Percentiles rank a stretch among this genome's conserved stretches.
These are phyloP conservation scores for Mycosarcoma maydis DNA, from an alignment of 1,284 basidiomycete species.

Conservation along the genomic window DNA sequence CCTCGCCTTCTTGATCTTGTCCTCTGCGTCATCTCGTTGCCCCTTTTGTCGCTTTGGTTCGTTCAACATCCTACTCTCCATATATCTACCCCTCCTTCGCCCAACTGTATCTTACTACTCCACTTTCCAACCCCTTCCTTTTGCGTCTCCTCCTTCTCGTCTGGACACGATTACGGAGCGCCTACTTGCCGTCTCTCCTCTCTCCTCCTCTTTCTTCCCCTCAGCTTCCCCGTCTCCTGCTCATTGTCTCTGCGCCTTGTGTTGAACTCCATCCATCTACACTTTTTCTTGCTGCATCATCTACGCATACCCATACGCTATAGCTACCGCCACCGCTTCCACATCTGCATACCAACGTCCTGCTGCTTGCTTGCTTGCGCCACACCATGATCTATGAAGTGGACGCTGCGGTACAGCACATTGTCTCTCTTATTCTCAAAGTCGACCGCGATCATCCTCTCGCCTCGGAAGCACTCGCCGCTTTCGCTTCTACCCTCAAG, in stretches of 20 bases:
- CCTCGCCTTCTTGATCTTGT: too few species aligned
- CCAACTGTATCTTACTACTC: conserved; percentile 2
- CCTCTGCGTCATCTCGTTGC: background rate
- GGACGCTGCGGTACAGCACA: conserved; percentile 42
- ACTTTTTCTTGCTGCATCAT: background rate
- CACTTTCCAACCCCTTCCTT: background rate
- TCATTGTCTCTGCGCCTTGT: background rate
- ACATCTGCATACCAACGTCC: background rate
- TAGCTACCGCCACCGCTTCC: background rate
- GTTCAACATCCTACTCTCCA: conserved; percentile 1
- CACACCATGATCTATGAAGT: conserved; percentile 50
- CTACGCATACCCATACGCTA: background rate
- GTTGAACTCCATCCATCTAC: background rate
- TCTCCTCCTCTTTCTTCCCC: background rate
- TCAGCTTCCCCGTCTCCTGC: background rate
- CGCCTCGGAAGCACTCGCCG: conserved; percentile 23
- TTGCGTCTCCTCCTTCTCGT: conserved; percentile 25
- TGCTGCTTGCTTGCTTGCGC: too few species aligned
- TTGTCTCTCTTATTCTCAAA: conserved; percentile 22
- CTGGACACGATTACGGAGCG: conserved; percentile 38
- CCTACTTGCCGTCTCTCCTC: background rate
- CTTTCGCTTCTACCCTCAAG: conserved; percentile 43
- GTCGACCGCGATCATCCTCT: conserved; percentile 10
- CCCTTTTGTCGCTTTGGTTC: background rate
- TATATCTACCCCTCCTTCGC: conserved; percentile 20